Percentiles rank a stretch among this genome's conserved stretches.
Conservation (phyloP, 176 grass and related monocot genomes). For the Aegilops longissima region DNA sequence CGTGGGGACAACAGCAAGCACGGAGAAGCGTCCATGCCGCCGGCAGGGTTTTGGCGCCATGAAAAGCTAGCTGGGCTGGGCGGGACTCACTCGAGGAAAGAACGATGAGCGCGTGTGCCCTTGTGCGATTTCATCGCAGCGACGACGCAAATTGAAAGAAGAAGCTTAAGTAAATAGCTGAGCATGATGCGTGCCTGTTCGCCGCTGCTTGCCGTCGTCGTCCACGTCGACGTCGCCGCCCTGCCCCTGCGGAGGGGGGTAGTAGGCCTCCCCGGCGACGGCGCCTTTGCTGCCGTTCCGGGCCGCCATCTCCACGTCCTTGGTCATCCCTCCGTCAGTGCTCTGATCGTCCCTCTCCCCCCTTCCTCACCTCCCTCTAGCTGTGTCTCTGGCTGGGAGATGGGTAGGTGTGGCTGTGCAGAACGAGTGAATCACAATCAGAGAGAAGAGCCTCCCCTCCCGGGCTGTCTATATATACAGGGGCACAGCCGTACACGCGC, state of each 20-base stretch:
- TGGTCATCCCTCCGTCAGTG: conserved; percentile 28
- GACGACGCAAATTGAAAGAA: too few relatives aligned
- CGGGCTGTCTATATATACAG: background rate
- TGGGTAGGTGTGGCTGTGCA: background rate
- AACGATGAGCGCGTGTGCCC: background rate
- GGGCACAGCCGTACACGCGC: background rate
- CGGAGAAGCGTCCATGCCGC: background rate
- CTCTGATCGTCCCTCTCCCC: background rate
- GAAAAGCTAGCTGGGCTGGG: background rate
- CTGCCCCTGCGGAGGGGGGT: background rate
- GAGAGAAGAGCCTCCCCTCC: background rate
- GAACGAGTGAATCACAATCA: background rate
- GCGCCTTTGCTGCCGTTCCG: conserved; percentile 23
- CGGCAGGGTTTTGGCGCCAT: background rate
- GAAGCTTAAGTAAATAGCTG: background rate
- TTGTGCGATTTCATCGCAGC: background rate
- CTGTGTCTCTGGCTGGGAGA: background rate
- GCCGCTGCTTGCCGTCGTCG: conserved; percentile 75
- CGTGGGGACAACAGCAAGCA: background rate
- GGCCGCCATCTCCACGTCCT: conserved; percentile 58
- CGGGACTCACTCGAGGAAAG: background rate
- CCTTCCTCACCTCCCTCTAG: background rate
- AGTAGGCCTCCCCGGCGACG: background rate
- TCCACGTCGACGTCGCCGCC: conserved; percentile 31
- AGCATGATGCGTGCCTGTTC: conserved; percentile 33